These are phyloP conservation scores for Balakata baccata DNA, from an alignment of 345 rosid species.

Conservation along the genomic window DNA sequence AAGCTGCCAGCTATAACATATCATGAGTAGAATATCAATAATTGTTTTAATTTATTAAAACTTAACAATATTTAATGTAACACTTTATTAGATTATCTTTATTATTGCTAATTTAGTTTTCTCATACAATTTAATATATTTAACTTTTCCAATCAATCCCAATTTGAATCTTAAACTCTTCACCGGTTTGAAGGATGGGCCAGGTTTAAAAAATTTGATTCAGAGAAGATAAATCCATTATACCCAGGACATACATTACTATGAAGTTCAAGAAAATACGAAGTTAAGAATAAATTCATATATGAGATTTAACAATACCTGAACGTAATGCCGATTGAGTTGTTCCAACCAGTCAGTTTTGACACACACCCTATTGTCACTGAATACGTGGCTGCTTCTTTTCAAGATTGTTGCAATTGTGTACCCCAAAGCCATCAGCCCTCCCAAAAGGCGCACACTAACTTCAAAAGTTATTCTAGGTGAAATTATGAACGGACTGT, in stretches of 20 bases:
- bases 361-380: constrained; percentile 63
- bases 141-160: no score
- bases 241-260: no score
- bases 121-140: no score
- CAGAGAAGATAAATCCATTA: neutral
- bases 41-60: no score
- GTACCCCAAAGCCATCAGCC: constrained; percentile 96
- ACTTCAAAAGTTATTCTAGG: constrained; percentile 98
- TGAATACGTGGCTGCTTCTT: constrained; percentile 87
- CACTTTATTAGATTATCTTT: no score
- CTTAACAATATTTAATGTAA: no score
- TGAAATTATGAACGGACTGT: constrained; percentile 91
- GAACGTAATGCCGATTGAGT: constrained; percentile 82
- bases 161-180: no score
- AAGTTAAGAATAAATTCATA: neutral
- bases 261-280: constrained; percentile 2
- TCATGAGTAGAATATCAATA: neutral
- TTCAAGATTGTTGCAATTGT: constrained; percentile 89
- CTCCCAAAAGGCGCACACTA: constrained; percentile 92
- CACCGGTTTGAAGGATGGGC: no score
- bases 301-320: constrained; percentile 43
- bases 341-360: constrained; percentile 98
- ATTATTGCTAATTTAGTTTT: no score
- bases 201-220: neutral
- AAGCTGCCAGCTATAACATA: neutral